phyloP scores from a whole-genome alignment of 75 land plant genomes.

The Picea glauca region DNA sequence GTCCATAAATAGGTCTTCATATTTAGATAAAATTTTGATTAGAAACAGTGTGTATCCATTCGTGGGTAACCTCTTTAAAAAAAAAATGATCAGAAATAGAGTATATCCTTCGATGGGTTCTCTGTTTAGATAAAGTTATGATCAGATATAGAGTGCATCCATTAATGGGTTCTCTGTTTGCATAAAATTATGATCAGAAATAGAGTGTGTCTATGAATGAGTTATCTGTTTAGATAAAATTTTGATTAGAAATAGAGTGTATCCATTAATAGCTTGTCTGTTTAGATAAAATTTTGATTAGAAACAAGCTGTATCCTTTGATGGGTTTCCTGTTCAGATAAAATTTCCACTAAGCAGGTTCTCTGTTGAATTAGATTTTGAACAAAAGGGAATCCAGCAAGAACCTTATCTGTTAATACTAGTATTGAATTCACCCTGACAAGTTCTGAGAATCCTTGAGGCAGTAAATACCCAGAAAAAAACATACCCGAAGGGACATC shows the following conservation, averaged over 20 bases:
- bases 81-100: too few relatives aligned
- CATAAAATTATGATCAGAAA: too few relatives aligned
- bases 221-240: too few relatives aligned
- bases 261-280: not conserved
- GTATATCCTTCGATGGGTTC: too few relatives aligned
- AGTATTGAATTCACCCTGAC: not conserved
- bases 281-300: not conserved
- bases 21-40: too few relatives aligned
- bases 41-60: too few relatives aligned
- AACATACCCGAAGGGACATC: not conserved
- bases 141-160: too few relatives aligned
- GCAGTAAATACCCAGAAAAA: not conserved
- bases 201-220: too few relatives aligned
- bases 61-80: too few relatives aligned
- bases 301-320: not conserved
- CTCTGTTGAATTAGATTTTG: not conserved
- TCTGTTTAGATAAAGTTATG: too few relatives aligned
- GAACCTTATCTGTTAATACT: not conserved
- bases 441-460: not conserved
- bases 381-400: not conserved
- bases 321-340: not conserved
- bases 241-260: not conserved
- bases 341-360: not conserved
- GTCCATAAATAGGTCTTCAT: too few relatives aligned
- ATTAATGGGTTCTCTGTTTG: too few relatives aligned